Evolutionary conservation across 2,329 filamentous ascomycete species (phyloP).

Genomic region (Fusarium agapanthi): DNA sequence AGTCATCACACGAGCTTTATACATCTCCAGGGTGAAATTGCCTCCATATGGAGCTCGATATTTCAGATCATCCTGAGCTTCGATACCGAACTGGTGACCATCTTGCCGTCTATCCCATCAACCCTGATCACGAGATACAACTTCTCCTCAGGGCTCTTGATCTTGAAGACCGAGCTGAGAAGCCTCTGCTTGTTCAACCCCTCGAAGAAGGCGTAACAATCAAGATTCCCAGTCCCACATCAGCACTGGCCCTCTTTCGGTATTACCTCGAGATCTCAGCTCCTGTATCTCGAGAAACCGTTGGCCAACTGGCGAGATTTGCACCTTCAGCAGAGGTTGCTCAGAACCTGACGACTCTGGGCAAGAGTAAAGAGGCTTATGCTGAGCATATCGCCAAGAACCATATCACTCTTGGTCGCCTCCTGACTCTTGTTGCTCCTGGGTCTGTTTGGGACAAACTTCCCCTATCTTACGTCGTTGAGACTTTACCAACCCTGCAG

Average conservation of each 20-base stretch:
- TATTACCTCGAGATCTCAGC: conserved; percentile 56
- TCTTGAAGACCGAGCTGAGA: conserved; percentile 28
- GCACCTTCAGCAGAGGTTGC: conserved; percentile 59
- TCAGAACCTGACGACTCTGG: neutral
- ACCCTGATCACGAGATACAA: conserved; percentile 47
- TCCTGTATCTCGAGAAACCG: conserved; percentile 52
- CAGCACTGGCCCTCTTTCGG: conserved; percentile 50
- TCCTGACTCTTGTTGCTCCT: conserved; percentile 31
- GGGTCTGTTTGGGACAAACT: conserved; percentile 34
- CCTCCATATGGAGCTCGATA: conserved; percentile 50
- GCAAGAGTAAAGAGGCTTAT: conserved; percentile 36
- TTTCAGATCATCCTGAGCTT: conserved; percentile 41
- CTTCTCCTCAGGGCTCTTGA: conserved; percentile 45
- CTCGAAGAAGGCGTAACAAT: conserved; percentile 25
- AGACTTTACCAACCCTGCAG: conserved; percentile 59
- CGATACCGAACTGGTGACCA: conserved; percentile 53
- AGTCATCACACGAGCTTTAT: conserved; percentile 30
- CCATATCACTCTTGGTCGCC: conserved; percentile 39
- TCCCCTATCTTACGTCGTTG: conserved; percentile 61
- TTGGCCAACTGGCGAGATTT: conserved; percentile 52
- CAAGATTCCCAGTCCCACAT: conserved; percentile 51
- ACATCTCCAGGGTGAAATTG: conserved; percentile 42
- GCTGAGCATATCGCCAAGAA: conserved; percentile 30
- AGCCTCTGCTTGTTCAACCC: conserved; percentile 36
- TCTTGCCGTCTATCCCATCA: conserved; percentile 51